Evolutionary conservation across 176 grass and related monocot species (phyloP), one percentile per base, ranked within the genome.

Genomic region (Hyparrhenia diplandra): DNA sequence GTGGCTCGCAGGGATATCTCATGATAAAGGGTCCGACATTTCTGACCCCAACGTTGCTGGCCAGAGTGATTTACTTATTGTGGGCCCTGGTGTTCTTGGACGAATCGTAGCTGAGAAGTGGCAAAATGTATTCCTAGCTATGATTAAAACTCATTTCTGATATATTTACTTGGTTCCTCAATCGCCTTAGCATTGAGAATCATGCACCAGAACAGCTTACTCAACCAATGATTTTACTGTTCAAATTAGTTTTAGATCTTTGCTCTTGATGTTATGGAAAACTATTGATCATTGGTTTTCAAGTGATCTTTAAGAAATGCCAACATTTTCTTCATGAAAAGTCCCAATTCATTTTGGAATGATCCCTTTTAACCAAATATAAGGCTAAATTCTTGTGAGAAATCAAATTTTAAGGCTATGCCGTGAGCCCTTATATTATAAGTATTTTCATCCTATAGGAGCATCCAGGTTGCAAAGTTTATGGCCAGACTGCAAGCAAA

Each of bases 61-160:
- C 18, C 47, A 89, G 67, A 89, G 89, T 78, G 88, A 98, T 91
- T 52, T 95, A 52, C 80, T 98, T 41, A 95, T 98, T 78, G 88
- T 98, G 32, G 95, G 92, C 12, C 92, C 92, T 41, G 95, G 95
- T 79, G 92, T 95, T 67, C 95, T 98, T 51, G 95, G 92, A 17
- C 86, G 90, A 52, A 82, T 95, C 47, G 85, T 98, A 49, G 95
- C 95, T 47, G 73, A 92, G 41, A 87, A 91, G 31, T 98, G 95
- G 95, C 77, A 82, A 62, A 83, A 95, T 86, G 92, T 98, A 43
- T 77, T 57, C 13, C 28, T 89, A 52, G 0, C 30, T 27, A 27
- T 61, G 8, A 20, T 67, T 49, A 23, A 37, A n/a, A n/a, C n/a
- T n/a, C 77, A 42, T n/a, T 60, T 57, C 23, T 32, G 0, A 63